Conservation (phyloP, 164 flowering plant genomes). For the Echeveria elegans region DNA sequence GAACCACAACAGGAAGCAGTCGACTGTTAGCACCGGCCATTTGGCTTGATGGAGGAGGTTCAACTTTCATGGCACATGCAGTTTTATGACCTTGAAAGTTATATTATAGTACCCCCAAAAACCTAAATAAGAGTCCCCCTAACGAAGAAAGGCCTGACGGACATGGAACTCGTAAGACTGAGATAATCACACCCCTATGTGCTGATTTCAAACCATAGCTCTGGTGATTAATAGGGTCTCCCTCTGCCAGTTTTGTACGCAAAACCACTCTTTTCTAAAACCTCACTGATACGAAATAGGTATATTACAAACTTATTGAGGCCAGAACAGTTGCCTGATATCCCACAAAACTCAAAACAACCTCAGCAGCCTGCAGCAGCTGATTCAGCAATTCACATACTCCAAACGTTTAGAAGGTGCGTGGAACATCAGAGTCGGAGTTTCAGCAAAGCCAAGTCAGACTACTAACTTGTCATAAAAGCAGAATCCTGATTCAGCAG, state of each 20-base stretch:
- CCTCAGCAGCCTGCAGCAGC: neutral
- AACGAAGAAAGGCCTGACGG: neutral
- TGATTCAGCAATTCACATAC: neutral
- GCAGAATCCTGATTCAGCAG: conserved; percentile 1
- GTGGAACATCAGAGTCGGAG: neutral
- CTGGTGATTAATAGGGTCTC: neutral
- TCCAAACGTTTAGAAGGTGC: neutral
- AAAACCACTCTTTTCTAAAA: neutral
- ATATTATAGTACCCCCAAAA: neutral
- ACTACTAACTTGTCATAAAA: too few species aligned
- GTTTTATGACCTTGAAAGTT: conserved; percentile 8
- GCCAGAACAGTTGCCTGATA: neutral
- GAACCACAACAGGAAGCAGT: conserved; percentile 50
- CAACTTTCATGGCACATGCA: conserved; percentile 41
- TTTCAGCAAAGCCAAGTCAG: too few species aligned
- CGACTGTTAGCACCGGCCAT: conserved; percentile 25
- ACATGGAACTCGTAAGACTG: neutral
- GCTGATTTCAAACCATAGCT: neutral
- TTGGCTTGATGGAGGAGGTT: conserved; percentile 17
- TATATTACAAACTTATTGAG: too few species aligned
- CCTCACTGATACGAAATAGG: neutral
- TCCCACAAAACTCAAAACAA: neutral
- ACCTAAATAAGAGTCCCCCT: neutral
- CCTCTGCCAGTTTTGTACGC: neutral
- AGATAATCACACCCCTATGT: neutral